Evolutionary conservation across 2,329 filamentous ascomycete genomes (phyloP), one percentile per base, ranked within the genome.

Genomic region (Cladobotryum protrusum): DNA sequence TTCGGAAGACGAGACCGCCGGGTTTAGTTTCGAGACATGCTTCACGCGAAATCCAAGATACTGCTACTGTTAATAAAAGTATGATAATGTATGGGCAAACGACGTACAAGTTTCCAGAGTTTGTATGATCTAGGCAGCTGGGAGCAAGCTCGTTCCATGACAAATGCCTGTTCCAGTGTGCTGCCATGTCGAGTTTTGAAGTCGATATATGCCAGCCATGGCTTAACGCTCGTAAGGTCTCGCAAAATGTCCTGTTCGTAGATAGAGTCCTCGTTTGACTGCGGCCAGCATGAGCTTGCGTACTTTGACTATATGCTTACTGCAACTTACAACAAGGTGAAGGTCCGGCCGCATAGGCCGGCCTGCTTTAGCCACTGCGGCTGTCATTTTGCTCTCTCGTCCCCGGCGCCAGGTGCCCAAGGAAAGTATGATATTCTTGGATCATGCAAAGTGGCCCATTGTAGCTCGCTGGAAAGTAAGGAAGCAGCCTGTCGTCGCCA

Each of bases 201-300:
- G 58, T 89, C 84, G 66, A 92, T 87, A 69, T 97, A 99, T 58
- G 89, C 84, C 52, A 99, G 79, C 93, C 93, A 99, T 62, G 93
- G 91, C 70, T 92, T 95, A 58, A 92, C 83, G 67, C 84, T 93
- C 61, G 85, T 86, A 8, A 84, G 82, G 62, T 95, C 89, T 59
- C 91, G 87, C 57, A 93, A 75, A 54, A 97, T 83, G 68, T 99
- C 93, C 71, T 96, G 91, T 72, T 99, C 95, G 76, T 97, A 99
- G 54, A 95, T 81, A 49, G 88, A 85, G 72, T 99, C 93, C 72
- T 95, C 89, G 65, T 90, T 87, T 60, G 83, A 78, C 82, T 92
- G 57, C 2, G 60, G 57, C 61, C 60, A 35, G 37, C 32, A 57
- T 65, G 53, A 72, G 61, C 56, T 50, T 36, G 9, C 36, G 32